Conservation (phyloP, 441 rosid species). For the Pelargonium fulgidum region DNA sequence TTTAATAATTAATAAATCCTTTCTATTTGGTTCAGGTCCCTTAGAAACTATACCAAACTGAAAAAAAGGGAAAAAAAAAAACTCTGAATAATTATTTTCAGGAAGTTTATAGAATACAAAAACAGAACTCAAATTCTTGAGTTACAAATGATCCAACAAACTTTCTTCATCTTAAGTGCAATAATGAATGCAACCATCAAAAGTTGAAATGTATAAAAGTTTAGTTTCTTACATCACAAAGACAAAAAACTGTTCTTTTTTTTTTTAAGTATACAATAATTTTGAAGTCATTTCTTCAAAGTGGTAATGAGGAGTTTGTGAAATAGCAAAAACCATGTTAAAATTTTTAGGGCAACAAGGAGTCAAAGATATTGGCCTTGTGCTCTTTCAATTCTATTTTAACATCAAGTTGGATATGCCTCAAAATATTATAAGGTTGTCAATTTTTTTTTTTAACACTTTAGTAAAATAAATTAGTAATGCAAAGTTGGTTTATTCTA, state of each 20-base stretch:
- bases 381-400: not conserved
- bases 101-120: not conserved
- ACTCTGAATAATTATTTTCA: not conserved
- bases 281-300: not conserved
- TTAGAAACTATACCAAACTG: not conserved
- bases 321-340: not conserved
- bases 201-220: not conserved
- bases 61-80: not conserved
- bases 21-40: too few species aligned
- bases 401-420: not conserved
- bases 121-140: not conserved
- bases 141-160: not conserved
- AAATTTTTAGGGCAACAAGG: not conserved
- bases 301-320: not conserved
- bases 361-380: not conserved
- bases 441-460: too few species aligned
- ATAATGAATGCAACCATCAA: not conserved
- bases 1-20: too few species aligned
- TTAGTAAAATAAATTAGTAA: not conserved
- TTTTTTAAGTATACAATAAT: not conserved
- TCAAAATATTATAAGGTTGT: not conserved
- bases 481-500: not conserved
- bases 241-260: not conserved
- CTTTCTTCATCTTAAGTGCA: not conserved
- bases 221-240: not conserved